phyloP scores from a whole-genome alignment of 2,329 filamentous ascomycete species.

The Exophiala sideris region DNA sequence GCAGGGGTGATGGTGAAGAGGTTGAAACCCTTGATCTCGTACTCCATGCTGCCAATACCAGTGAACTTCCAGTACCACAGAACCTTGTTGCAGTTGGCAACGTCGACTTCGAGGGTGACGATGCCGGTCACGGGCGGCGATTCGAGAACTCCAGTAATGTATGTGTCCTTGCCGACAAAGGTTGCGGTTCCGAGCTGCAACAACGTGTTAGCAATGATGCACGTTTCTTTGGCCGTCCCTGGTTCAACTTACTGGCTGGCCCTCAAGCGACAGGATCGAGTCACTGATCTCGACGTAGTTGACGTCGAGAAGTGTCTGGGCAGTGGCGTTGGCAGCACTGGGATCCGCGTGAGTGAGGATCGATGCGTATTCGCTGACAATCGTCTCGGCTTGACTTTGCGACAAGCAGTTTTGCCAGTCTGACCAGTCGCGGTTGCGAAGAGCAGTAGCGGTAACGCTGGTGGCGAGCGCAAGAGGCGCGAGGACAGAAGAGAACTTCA shows the following conservation, averaged over 20 bases:
- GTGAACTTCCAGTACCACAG: slow-evolving; percentile 25
- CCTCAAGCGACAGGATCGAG: slow-evolving; percentile 24
- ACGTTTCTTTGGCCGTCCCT: background rate
- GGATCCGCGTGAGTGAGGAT: slow-evolving; percentile 16
- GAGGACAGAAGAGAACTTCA: slow-evolving; percentile 13
- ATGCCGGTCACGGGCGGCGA: slow-evolving; percentile 18
- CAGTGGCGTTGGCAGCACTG: slow-evolving; percentile 23
- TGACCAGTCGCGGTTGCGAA: slow-evolving; percentile 4
- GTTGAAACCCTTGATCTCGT: slow-evolving; percentile 26
- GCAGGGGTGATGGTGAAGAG: slow-evolving; percentile 17
- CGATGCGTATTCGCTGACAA: slow-evolving; percentile 21
- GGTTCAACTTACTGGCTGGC: slow-evolving; percentile 17
- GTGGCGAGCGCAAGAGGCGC: slow-evolving; percentile 9
- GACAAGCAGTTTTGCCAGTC: slow-evolving; percentile 8
- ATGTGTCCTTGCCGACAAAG: slow-evolving; percentile 20
- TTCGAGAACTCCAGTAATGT: slow-evolving; percentile 22
- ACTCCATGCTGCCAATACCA: slow-evolving; percentile 18
- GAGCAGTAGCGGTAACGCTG: slow-evolving; percentile 1
- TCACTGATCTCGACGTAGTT: slow-evolving; percentile 25
- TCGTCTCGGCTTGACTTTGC: slow-evolving; percentile 12
- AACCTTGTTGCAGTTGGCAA: slow-evolving; percentile 21
- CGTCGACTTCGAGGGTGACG: slow-evolving; percentile 22
- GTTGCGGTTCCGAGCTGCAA: slow-evolving; percentile 20
- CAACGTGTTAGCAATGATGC: slow-evolving; percentile 2
- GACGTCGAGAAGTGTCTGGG: slow-evolving; percentile 21